Conservation (phyloP, 352 stramenopile genomes). For the Phytophthora sp. region DNA sequence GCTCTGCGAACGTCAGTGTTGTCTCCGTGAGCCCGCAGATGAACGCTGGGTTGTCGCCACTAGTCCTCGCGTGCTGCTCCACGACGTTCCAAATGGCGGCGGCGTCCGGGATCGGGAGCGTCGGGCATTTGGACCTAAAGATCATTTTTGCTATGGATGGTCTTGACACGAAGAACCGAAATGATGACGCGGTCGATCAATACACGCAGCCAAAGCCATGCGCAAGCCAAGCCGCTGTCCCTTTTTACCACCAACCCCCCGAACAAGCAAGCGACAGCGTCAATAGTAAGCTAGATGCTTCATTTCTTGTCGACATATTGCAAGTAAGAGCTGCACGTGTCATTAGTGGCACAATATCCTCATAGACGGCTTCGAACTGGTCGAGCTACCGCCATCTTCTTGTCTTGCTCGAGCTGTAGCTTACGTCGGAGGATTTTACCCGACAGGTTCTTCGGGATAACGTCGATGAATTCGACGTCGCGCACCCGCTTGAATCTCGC, state of each 20-base stretch:
- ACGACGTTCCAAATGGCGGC: slow-evolving; percentile 50
- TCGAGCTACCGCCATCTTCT: slow-evolving; percentile 35
- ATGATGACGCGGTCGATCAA: neutral
- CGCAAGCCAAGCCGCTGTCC: too few species aligned
- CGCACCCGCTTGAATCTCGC: slow-evolving; percentile 86
- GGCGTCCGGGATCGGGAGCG: slow-evolving; percentile 42
- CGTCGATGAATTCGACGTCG: slow-evolving; percentile 85
- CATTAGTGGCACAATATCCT: neutral
- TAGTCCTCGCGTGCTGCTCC: slow-evolving; percentile 41
- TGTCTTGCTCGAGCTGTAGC: slow-evolving; percentile 57
- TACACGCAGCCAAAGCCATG: neutral
- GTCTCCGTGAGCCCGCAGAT: slow-evolving; percentile 53
- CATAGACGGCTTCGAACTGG: slow-evolving; percentile 17
- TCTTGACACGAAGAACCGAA: too few species aligned
- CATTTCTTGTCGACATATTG: too few species aligned
- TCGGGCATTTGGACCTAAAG: slow-evolving; percentile 42
- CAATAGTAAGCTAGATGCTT: too few species aligned
- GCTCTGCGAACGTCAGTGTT: slow-evolving; percentile 45
- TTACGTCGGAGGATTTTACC: slow-evolving; percentile 91
- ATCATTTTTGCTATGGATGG: slow-evolving; percentile 45
- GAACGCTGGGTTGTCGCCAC: slow-evolving; percentile 39
- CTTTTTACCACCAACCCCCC: slow-evolving; percentile 26
- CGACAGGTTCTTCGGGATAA: slow-evolving; percentile 87
- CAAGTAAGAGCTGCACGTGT: too few species aligned
- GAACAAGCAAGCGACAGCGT: slow-evolving; percentile 9